Evolutionary conservation across 2,329 filamentous ascomycete species (phyloP), one percentile per base, ranked within the genome.

Genomic region (Fusarium chlamydosporum): DNA sequence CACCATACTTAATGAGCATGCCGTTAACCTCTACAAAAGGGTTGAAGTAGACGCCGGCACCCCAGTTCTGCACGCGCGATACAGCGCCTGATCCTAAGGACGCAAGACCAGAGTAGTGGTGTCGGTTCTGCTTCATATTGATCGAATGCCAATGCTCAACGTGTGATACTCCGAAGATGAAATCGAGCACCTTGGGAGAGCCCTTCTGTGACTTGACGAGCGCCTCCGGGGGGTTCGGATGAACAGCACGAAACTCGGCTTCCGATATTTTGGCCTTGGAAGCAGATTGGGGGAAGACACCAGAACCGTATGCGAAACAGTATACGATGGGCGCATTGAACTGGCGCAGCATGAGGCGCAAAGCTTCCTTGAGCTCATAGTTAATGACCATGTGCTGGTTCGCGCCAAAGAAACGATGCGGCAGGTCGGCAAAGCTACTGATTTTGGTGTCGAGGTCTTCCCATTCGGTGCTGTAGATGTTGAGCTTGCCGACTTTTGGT

Each of bases 371-470:
- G 79, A 98, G 96, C 78, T 98, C 94, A 76, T 93, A 90, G 77
- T 98, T 96, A 76, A 98, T 96, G 63, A 93, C 86, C 84, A 98
- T 97, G 80, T 98, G 92, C 79, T 99, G 96, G 74, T 99, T 99
- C 73, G 94, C 90, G 16, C 96, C 96, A 73, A 98, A 98, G 72
- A 81, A 75, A n/a, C 81, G 78, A 65, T 82, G 81, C 6, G 81
- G 81, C 3, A 83, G 75, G 58, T 83, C 81, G n/a, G 79, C 76
- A 34, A 83, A 83, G n/a, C 79, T 79, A 61, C 80, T 76, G 54
- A 83, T 81, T 48, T 77, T 77, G 29, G 76, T 79, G 59, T 83
- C 80, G 4, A 78, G 79, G 51, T 82, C 79, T 61, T 83, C 81
- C 81, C 81, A 83, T 55, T 82, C 80, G 37, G 79, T 76, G 53